Conservation (phyloP, 2,329 filamentous ascomycete species). For the Cucurbitaria berberidis region DNA sequence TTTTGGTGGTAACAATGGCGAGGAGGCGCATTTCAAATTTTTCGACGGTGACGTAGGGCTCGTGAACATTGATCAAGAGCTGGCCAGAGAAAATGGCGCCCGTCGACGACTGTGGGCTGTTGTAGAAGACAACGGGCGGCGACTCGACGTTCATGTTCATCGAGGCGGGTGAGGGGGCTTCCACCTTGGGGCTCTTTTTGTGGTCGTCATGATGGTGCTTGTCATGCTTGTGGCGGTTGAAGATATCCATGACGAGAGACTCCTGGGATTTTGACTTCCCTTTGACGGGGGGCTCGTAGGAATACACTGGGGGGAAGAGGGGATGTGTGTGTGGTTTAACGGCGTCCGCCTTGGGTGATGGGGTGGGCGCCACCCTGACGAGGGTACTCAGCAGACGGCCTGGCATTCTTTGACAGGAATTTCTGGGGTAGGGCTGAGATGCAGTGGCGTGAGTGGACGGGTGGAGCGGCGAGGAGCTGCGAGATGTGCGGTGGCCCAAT, state of each 20-base stretch:
- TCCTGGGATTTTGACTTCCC: conserved; percentile 39
- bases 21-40: conserved; percentile 75
- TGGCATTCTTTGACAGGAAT: conserved; percentile 40
- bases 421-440: conserved; percentile 39
- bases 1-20: conserved; percentile 76
- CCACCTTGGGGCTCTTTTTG: conserved; percentile 46
- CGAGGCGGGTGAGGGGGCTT: conserved; percentile 55
- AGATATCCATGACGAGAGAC: conserved; percentile 48
- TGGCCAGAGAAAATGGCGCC: conserved; percentile 87
- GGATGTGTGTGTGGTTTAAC: conserved; percentile 28
- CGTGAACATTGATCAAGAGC: conserved; percentile 74
- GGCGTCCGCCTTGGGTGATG: conserved; percentile 38
- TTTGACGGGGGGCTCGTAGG: conserved; percentile 40
- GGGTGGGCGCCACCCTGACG: conserved; percentile 40
- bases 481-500: conserved; percentile 29
- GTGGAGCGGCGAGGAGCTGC: conserved; percentile 11
- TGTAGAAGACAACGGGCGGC: conserved; percentile 84
- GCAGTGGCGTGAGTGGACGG: conserved; percentile 19
- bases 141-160: conserved; percentile 76
- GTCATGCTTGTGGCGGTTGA: conserved; percentile 46
- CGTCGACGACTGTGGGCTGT: conserved; percentile 73
- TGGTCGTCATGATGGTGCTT: conserved; percentile 29
- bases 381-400: conserved; percentile 44
- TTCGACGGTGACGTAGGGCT: conserved; percentile 69
- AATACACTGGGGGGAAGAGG: conserved; percentile 45